Evolutionary conservation across 2,329 filamentous ascomycete genomes (phyloP), one percentile per base, ranked within the genome.

Genomic region (Colletotrichum noveboracense): DNA sequence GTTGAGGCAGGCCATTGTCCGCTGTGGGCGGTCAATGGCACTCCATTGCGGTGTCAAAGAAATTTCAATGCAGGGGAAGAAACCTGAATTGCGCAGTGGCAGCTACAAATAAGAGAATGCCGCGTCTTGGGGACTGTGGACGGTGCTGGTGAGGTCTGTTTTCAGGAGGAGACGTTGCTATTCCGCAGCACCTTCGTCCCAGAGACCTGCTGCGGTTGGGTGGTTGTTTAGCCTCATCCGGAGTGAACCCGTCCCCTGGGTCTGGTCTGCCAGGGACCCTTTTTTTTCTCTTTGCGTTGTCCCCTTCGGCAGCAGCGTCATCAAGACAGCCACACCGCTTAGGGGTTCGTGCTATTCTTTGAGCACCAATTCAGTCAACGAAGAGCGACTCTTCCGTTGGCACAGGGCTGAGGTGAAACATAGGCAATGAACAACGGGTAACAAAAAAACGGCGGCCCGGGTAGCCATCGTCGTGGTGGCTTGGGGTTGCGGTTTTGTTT

Each of bases 221-320:
- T 73, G 38, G 64, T 68, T 71, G 56, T 68, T 73, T 75, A 75
- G 73, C 73, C 73, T 75, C 70, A 75, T 75, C 64, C 64, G 64
- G 38, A 43, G 62, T 32, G 32, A 34, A 43, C 70, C 69, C 73
- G 43, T 52, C 43, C 43, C 43, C 43, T 52, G 43, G 43, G 43
- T 52, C 65, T 62, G 34, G 52, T 28, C 43, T 38, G 56, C 48
- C 60, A 65, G 58, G 68, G 34, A n/a, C 38, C 60, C 26, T 38
- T 70, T 68, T 73, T 58, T 55, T 9, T 18, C 3, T 24, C 28
- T 16, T 52, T 52, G n/a, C 43, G n/a, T n/a, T 52, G 43, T 52
- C 43, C 13, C 26, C 28, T 71, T 60, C n/a, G 28, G 30, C 70
- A 65, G 64, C 58, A 64, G 43, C 70, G 66, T 65, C 56, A 48